These are phyloP conservation scores for Plenodomus lindquistii DNA, from an alignment of 2,329 filamentous ascomycete genomes.

Conservation along the genomic window DNA sequence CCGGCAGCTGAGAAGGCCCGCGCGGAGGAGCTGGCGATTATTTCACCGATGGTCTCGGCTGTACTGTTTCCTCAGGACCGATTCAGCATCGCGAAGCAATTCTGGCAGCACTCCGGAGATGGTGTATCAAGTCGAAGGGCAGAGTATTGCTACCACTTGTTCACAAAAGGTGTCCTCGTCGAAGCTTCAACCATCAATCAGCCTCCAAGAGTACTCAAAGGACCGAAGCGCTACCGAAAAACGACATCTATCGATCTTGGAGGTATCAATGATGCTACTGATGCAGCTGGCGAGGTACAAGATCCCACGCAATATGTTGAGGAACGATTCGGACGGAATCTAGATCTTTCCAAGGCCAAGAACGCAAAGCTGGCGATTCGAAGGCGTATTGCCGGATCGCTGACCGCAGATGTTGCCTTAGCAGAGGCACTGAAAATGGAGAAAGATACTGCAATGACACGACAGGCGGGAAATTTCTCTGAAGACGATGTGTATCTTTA, in stretches of 20 bases:
- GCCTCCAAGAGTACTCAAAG: conserved; percentile 59
- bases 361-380: conserved; percentile 85
- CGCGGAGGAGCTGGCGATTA: conserved; percentile 51
- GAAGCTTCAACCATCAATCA: conserved; percentile 49
- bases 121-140: conserved; percentile 88
- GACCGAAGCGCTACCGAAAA: conserved; percentile 79
- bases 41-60: conserved; percentile 51
- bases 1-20: conserved; percentile 61
- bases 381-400: conserved; percentile 83
- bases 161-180: conserved; percentile 69
- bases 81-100: conserved; percentile 80
- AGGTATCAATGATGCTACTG: conserved; percentile 12
- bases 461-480: conserved; percentile 64
- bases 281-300: conserved; percentile 50
- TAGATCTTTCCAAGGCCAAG: conserved; percentile 76
- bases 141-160: conserved; percentile 80
- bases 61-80: conserved; percentile 71
- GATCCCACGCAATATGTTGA: conserved; percentile 86
- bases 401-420: conserved; percentile 73
- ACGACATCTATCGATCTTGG: conserved; percentile 55
- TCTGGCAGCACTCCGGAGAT: conserved; percentile 96
- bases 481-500: conserved; percentile 90
- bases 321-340: conserved; percentile 89
- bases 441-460: conserved; percentile 44
- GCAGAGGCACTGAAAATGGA: conserved; percentile 60